Evolutionary conservation across 1,139 yeast species (phyloP).

Genomic region (Trichomonascaceae sp.): DNA sequence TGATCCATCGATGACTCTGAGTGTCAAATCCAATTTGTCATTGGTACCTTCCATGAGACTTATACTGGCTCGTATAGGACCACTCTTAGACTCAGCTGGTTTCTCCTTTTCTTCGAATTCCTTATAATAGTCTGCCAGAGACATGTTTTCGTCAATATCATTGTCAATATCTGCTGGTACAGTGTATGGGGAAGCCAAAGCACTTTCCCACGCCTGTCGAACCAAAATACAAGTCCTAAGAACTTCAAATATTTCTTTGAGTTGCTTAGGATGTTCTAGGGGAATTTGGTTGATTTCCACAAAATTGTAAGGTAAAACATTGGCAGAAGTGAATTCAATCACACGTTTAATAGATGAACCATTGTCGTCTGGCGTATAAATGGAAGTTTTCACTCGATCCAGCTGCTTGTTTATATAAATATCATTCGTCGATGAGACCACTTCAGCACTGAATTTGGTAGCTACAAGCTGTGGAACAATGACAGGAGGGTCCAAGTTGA

Average conservation of each 20-base stretch:
- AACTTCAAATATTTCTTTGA: slow-evolving; percentile 18
- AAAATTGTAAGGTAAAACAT: slow-evolving; percentile 26
- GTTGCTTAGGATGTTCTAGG: slow-evolving; percentile 27
- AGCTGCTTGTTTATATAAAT: slow-evolving; percentile 3
- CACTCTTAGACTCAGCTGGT: background rate
- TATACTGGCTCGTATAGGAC: background rate
- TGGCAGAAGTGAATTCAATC: slow-evolving; percentile 24
- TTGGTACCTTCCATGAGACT: slow-evolving; percentile 7
- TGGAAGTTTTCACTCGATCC: slow-evolving; percentile 1
- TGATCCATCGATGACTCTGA: slow-evolving; percentile 1
- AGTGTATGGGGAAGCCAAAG: background rate
- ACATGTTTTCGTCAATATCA: slow-evolving; percentile 13
- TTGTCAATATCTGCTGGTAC: slow-evolving; percentile 8
- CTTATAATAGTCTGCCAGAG: slow-evolving; percentile 18
- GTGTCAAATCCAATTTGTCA: slow-evolving; percentile 1
- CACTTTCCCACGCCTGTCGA: slow-evolving; percentile 16
- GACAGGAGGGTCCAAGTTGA: slow-evolving; percentile 31
- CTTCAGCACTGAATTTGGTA: slow-evolving; percentile 18
- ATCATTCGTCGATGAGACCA: background rate
- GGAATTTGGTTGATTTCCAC: slow-evolving; percentile 30
- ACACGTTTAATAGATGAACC: background rate
- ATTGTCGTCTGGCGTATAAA: slow-evolving; percentile 2
- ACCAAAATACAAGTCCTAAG: slow-evolving; percentile 17
- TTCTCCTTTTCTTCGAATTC: slow-evolving; percentile 12
- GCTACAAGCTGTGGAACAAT: slow-evolving; percentile 24